Conservation (phyloP, 768 basidiomycete genomes). For the Tephrocybe sp. region DNA sequence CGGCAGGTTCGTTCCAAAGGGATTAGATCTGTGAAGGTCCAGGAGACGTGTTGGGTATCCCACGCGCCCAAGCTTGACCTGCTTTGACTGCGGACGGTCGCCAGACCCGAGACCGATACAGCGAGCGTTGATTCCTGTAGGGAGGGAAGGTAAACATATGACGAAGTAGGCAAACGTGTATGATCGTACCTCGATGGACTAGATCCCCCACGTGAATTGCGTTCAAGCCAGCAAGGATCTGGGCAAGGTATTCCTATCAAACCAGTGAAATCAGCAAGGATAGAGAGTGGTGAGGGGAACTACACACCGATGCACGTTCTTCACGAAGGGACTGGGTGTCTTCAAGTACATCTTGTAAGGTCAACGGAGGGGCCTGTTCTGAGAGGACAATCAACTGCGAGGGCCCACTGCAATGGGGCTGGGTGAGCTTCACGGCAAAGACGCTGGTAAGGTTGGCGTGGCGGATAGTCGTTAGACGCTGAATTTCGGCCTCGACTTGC, state of each 20-base stretch:
- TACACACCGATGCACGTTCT: slow-evolving; percentile 63
- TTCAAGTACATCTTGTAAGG: slow-evolving; percentile 72
- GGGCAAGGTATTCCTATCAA: slow-evolving; percentile 70
- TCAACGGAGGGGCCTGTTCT: slow-evolving; percentile 70
- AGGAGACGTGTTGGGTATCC: slow-evolving; percentile 71
- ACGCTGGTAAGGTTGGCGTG: slow-evolving; percentile 69
- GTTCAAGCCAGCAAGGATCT: slow-evolving; percentile 71
- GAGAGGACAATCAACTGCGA: slow-evolving; percentile 65
- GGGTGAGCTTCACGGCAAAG: slow-evolving; percentile 64
- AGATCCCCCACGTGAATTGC: slow-evolving; percentile 64
- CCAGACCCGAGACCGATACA: slow-evolving; percentile 61
- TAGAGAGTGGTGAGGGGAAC: neutral
- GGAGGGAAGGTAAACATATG: neutral
- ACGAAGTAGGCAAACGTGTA: neutral
- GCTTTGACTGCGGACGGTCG: slow-evolving; percentile 56
- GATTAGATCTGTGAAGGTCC: slow-evolving; percentile 85
- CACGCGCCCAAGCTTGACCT: slow-evolving; percentile 73
- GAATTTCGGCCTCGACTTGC: slow-evolving; percentile 65
- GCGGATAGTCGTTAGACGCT: slow-evolving; percentile 54
- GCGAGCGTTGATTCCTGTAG: slow-evolving; percentile 55
- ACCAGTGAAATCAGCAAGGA: neutral
- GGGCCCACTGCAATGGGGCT: slow-evolving; percentile 46
- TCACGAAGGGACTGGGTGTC: slow-evolving; percentile 75
- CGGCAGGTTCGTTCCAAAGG: slow-evolving; percentile 50
- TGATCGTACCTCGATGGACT: slow-evolving; percentile 62